Evolutionary conservation across 2,329 filamentous ascomycete species (phyloP), one percentile per base, ranked within the genome.

Genomic region (Arthrobotrys entomopaga): DNA sequence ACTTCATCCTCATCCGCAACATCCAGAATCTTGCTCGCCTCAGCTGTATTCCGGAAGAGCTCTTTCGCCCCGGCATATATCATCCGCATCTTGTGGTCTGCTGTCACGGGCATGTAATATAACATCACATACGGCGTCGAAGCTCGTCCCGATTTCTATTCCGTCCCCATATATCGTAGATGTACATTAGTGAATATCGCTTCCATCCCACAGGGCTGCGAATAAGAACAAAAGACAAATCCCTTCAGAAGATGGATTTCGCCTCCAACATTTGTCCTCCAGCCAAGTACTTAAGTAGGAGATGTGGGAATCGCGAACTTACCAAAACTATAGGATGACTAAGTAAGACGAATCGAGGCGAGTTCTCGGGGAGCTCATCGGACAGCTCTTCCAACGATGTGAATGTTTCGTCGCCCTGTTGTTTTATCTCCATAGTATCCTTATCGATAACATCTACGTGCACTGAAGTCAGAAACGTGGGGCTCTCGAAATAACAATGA

Each of bases 1-100:
- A 98, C 80, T 64, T 97, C 94, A 64, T 96, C 92, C 2, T 87
- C 86, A 19, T 87, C 89, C 78, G 91, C 88, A 56, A 98, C 88
- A 82, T 98, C 94, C 76, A 99, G 87, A 24, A 98, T 90, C 78
- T 87, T 88, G 63, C 90, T 90, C n/a, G 93, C 93, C 83, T 97
- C 93, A 71, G 91, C 91, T 64, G 92, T 96, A 80, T 92, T 96
- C 77, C 93, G 88, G 90, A 98, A 93, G 81, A 98, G 83, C 83
- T 99, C 95, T 83, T 97, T 97, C 49, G 95, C 95, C 43, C 93
- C 91, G 29, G 95, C 95, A 81, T 98, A 99, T 80, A 95, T 84
- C 95, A 98, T 98, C 78, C 92, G 88, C 80, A 91, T 84, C 80
- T 93, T 91, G 77, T 86, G 88, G 81, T 96, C 97, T 83, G 92